phyloP scores from a whole-genome alignment of 805 yeast genomes.

The Kodamaea restingae region DNA sequence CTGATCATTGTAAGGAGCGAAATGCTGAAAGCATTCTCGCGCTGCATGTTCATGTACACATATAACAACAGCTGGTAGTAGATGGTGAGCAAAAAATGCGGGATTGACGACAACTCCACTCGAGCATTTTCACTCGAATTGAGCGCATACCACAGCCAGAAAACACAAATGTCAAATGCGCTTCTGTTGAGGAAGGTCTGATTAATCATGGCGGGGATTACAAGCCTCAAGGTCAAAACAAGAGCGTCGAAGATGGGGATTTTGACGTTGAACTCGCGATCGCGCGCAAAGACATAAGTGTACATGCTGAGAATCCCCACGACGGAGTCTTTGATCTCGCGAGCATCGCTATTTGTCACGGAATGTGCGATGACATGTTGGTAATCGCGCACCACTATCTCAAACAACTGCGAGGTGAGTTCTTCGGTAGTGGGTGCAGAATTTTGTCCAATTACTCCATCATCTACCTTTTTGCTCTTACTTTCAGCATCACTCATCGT shows the following conservation, averaged over 20 bases:
- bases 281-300: slow-evolving; percentile 12
- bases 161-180: slow-evolving; percentile 27
- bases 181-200: slow-evolving; percentile 17
- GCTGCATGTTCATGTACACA: slow-evolving; percentile 9
- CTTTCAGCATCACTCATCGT: no score
- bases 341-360: slow-evolving; percentile 23
- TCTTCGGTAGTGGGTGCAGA: no score
- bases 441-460: no score
- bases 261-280: slow-evolving; percentile 2
- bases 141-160: slow-evolving; percentile 39
- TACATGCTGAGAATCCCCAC: slow-evolving; percentile 21
- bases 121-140: slow-evolving; percentile 18
- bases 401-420: slow-evolving; percentile 36
- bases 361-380: slow-evolving; percentile 30
- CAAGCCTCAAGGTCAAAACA: slow-evolving; percentile 21
- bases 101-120: slow-evolving; percentile 29
- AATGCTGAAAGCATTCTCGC: slow-evolving; percentile 10
- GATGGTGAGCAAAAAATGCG: slow-evolving; percentile 24
- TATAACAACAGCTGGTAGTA: slow-evolving; percentile 31
- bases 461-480: no score
- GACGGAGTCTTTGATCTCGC: slow-evolving; percentile 26
- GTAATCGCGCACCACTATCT: slow-evolving; percentile 37
- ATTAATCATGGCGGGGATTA: slow-evolving; percentile 36
- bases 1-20: slow-evolving; percentile 60
- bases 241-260: slow-evolving; percentile 18